Evolutionary conservation across 257 asterid genomes (phyloP).

Genomic region (Lantana camara): DNA sequence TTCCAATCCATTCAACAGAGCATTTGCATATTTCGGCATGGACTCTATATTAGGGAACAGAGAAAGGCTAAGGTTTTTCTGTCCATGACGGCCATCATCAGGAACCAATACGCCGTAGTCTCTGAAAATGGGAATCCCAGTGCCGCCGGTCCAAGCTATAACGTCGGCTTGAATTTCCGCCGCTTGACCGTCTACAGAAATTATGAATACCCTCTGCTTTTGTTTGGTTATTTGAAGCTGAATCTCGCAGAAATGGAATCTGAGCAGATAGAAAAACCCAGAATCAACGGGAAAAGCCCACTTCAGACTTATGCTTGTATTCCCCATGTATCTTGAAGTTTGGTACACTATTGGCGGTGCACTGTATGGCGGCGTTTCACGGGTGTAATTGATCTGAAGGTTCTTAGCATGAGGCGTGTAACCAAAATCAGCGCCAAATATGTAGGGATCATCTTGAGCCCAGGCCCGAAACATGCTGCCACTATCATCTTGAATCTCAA

Average conservation of each 20-base stretch:
- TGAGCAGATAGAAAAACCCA: neutral
- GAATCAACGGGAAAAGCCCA: too few species aligned
- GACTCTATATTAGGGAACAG: neutral
- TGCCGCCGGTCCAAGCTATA: neutral
- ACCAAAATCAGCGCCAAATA: neutral
- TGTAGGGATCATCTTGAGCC: neutral
- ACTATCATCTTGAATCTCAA: neutral
- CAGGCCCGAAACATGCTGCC: neutral
- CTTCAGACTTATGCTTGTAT: too few species aligned
- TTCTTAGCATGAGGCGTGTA: neutral
- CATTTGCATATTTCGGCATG: neutral
- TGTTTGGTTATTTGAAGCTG: neutral
- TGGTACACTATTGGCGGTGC: neutral
- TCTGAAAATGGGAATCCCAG: neutral
- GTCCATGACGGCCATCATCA: neutral
- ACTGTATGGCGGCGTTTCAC: neutral
- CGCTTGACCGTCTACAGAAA: neutral
- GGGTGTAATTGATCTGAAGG: neutral
- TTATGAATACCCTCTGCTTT: neutral
- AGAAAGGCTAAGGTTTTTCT: neutral
- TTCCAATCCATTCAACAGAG: neutral
- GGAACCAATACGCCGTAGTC: neutral
- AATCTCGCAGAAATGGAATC: neutral
- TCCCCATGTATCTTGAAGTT: neutral
- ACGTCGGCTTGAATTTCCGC: neutral